Evolutionary conservation across 352 stramenopile genomes (phyloP).

Genomic region (Globisporangium recalcitrans): DNA sequence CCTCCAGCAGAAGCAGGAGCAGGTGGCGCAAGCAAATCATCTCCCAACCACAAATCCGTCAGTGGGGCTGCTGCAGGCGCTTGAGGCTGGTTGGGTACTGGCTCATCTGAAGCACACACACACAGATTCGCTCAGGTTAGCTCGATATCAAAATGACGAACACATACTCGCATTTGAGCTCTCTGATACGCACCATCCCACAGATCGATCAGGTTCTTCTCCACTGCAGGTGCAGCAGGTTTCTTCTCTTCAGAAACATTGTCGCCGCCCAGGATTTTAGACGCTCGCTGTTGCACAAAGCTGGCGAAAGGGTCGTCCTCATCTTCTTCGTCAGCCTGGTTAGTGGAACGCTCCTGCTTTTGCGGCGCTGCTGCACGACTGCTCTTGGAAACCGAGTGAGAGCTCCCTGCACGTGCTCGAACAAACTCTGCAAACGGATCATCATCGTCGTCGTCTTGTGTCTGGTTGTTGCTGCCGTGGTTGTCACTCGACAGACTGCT

Average conservation of each 20-base stretch:
- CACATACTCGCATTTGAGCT: neutral
- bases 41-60: slow-evolving; percentile 14
- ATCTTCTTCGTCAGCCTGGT: slow-evolving; percentile 19
- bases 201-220: slow-evolving; percentile 58
- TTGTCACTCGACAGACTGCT: slow-evolving; percentile 16
- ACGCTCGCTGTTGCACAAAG: slow-evolving; percentile 51
- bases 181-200: slow-evolving; percentile 40
- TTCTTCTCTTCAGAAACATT: slow-evolving; percentile 22
- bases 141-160: no score
- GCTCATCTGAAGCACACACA: slow-evolving; percentile 16
- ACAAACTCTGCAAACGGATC: slow-evolving; percentile 68
- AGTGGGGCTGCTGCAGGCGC: neutral
- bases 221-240: slow-evolving; percentile 8
- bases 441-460: slow-evolving; percentile 27
- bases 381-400: slow-evolving; percentile 17
- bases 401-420: slow-evolving; percentile 26
- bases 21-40: slow-evolving; percentile 7
- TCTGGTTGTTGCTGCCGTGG: slow-evolving; percentile 21
- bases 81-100: slow-evolving; percentile 6
- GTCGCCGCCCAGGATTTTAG: slow-evolving; percentile 29
- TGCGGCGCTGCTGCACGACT: neutral
- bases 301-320: slow-evolving; percentile 62
- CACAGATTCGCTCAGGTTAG: neutral
- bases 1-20: neutral
- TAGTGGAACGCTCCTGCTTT: slow-evolving; percentile 1